Base-by-base conservation (phyloP, 2,329 filamentous ascomycete genomes). In the Neoarthrinium moseri region DNA sequence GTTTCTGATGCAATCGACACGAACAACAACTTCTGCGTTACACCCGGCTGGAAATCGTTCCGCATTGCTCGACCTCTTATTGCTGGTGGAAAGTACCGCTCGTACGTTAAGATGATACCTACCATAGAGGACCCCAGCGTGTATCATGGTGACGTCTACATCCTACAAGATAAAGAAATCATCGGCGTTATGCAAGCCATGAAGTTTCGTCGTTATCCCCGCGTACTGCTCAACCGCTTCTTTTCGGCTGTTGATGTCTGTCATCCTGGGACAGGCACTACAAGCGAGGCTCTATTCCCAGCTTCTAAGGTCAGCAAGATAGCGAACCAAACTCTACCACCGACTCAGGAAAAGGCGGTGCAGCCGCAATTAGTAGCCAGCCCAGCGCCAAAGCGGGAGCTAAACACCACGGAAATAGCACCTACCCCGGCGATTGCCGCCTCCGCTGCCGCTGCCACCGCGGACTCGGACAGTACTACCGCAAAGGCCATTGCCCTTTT, bases 51-150 rank as follows among this genome's bases (percentile, higher is more conserved):
- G 65, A 49, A 53, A 11, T 62, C 60, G 29, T 45, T 67, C 40
- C 56, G 63, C 12, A 51, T 71, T 41, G 57, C 59, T 6, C 51
- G 57, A 32, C 55, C 56, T 5, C 50, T 69, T 1, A 55, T 56
- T 1, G 52, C 57, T 1, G 61, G 64, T 5, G 63, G 51, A 13
- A 53, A 45, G 17, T 70, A 71, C 51, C 51, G 55, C 10, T 59
- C 59, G 4, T 71, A 72, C 43, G 64, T 69, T n/a, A 57, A 56
- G 30, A 71, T 71, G 68, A 54, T 65, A n/a, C 57, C 63, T 4
- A 56, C 56, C 4, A 50, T 36, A 2, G 61, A 62, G 11, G 55
- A 61, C 4, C 47, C 57, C 5, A 52, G 39, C 11, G 50, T 65
- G 30, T 63, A 53, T 27, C 38, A 54, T 11, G 68, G 66, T 20